Percentiles rank a stretch among this genome's conserved stretches.
phyloP scores from a whole-genome alignment of 441 rosid genomes.

The Populus hybrid region DNA sequence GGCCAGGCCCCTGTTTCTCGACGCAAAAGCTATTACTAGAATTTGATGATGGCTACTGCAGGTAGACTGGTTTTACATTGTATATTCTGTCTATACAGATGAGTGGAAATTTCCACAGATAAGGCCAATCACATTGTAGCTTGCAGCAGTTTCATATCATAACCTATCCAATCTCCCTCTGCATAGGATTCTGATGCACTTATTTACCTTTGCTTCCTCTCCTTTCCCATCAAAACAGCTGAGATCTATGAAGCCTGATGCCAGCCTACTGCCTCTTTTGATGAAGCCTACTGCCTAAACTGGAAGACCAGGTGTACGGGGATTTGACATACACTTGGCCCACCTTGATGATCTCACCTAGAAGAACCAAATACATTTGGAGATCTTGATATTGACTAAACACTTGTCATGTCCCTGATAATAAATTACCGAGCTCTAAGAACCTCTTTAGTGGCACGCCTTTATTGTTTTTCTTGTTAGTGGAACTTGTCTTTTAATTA shows the following conservation, averaged over 20 bases:
- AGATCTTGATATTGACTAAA: slow-evolving; percentile 39
- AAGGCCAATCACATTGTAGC: slow-evolving; percentile 22
- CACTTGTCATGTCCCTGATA: slow-evolving; percentile 57
- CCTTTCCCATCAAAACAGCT: slow-evolving; percentile 83
- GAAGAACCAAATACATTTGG: slow-evolving; percentile 60
- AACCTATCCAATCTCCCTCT: slow-evolving; percentile 59
- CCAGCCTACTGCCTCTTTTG: slow-evolving; percentile 74
- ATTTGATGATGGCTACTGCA: slow-evolving; percentile 40
- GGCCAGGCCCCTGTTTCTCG: slow-evolving; percentile 67
- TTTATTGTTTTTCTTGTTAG: slow-evolving; percentile 40
- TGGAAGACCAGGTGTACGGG: slow-evolving; percentile 92
- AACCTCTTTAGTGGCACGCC: slow-evolving; percentile 57
- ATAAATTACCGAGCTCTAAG: slow-evolving; percentile 69
- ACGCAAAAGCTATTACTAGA: slow-evolving; percentile 84
- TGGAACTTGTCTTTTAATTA: slow-evolving; percentile 35
- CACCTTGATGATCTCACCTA: slow-evolving; percentile 73
- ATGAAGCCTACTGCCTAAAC: slow-evolving; percentile 75
- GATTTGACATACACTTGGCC: slow-evolving; percentile 63
- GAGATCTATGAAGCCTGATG: slow-evolving; percentile 91
- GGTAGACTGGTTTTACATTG: slow-evolving; percentile 41
- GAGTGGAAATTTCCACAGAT: slow-evolving; percentile 33
- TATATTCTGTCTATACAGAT: slow-evolving; percentile 19
- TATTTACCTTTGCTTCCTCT: slow-evolving; percentile 73
- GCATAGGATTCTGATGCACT: slow-evolving; percentile 66
- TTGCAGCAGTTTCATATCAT: slow-evolving; percentile 40